phyloP scores from a whole-genome alignment of 768 basidiomycete genomes.

The Lactarius hengduanensis region DNA sequence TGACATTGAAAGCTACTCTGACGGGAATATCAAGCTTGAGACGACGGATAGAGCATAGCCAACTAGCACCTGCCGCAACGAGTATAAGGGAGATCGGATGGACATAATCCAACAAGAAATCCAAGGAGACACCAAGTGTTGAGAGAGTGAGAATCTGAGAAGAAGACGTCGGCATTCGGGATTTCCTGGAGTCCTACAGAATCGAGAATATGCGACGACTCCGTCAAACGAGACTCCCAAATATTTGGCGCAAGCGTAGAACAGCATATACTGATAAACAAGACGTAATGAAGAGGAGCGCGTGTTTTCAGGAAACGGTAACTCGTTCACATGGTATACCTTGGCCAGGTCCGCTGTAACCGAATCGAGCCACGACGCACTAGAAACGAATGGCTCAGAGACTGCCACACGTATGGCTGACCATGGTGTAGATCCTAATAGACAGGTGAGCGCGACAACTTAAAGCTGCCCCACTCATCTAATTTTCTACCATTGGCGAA shows the following conservation, averaged over 20 bases:
- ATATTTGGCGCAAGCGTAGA: not conserved
- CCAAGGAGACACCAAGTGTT: not conserved
- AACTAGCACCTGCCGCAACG: not conserved
- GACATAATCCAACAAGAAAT: not conserved
- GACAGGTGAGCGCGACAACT: not conserved
- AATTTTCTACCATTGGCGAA: not conserved
- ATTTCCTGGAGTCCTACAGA: not conserved
- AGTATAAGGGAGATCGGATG: not conserved
- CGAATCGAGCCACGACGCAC: not conserved
- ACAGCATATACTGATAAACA: not conserved
- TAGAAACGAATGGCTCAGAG: not conserved
- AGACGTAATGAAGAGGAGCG: not conserved
- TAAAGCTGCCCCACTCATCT: not conserved
- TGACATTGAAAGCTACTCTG: not conserved
- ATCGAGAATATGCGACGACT: not conserved
- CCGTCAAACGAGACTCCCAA: not conserved
- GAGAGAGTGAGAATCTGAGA: not conserved
- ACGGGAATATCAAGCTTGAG: not conserved
- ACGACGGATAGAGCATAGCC: not conserved
- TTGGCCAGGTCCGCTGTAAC: not conserved
- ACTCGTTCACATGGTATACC: not conserved
- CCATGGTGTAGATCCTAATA: not conserved
- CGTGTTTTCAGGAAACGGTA: not conserved
- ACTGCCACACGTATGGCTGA: not conserved
- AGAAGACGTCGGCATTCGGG: not conserved